Evolutionary conservation across 2,329 filamentous ascomycete genomes (phyloP), one percentile per base, ranked within the genome.

Genomic region (Clonostachys solani): DNA sequence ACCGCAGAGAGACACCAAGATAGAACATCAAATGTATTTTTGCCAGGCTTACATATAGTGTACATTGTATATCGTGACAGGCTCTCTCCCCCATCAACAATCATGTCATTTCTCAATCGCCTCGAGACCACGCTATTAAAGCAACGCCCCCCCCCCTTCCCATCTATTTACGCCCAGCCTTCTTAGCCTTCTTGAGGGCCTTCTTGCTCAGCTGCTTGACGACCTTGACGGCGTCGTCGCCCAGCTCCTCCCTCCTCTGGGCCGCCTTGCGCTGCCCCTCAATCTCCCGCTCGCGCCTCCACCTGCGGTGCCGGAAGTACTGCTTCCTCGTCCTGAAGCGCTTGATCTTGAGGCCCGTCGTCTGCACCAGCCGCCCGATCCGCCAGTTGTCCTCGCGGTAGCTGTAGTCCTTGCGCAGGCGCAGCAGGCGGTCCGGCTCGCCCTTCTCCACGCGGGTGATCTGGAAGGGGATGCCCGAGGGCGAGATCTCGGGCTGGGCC

Each of bases 361-460:
- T 77, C 54, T 67, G 68, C 45, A 75, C 72, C 43, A 83, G 66
- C 10, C 73, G 71, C 12, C 80, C 80, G 43, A 83, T 77, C 23
- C 74, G 69, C 72, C 77, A 80, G 66, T 79, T 81, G 58, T 78
- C 76, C 66, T 83, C 80, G 45, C 74, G 71, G 63, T 83, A 83
- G 55, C 73, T 73, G 68, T 83, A 83, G 60, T 80, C 72, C 47
- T 68, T 60, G 46, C 71, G 68, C 47, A 82, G 67, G 52, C 67
- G 68, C 56, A 81, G 67, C 45, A 81, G 58, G 48, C 77, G 69
- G 50, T 72, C 68, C 19, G 68, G 66, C 52, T 72, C 67, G 47
- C 70, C 66, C 9, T 54, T 60, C 56, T 68, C 60, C 33, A 66
- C 54, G 36, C 73, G 72, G 33, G 66, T 66, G 41, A 77, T 63